Evolutionary conservation across 108 stramenopile species (phyloP), one percentile per base, ranked within the genome.

Genomic region (Parmales sp.): DNA sequence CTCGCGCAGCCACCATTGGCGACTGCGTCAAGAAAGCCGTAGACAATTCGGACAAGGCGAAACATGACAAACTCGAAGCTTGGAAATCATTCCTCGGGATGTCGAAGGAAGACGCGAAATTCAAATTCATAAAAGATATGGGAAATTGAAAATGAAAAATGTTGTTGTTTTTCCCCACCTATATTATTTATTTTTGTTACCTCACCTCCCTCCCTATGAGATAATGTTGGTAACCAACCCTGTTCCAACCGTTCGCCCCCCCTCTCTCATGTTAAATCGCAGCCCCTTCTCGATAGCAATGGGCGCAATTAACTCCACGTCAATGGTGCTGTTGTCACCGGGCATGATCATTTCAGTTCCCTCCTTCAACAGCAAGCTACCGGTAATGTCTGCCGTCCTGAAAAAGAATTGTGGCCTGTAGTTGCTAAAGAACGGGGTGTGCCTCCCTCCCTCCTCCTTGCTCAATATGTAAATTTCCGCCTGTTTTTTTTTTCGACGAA

Each of bases 301-400:
- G 41, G 96, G 94, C 4, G 79, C 76, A 80, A 95, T 94, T 26
- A 98, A 82, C 63, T 95, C 89, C n/a, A 95, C 88, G 64, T 87
- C 86, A 43, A 99, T 74, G 26, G 95, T 85, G 51, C 91, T 80
- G 73, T 97, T 96, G 80, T 99, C 98, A 26, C 98, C 98, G 20
- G 98, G 98, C 96, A 98, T 95, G 68, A 98, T 88, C 98, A 99
- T 98, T 80, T 98, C 96, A 18, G 82, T 87, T 66, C 92, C 95
- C 51, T 93, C 93, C 50, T 82, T 80, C 45, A 98, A 78, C 38
- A 80, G 72, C 49, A 97, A 71, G 45, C 87, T 78, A 20, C 98
- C 98, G 48, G 96, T 99, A 39, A 99, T 71, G 82, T 99, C 98
- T 8, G 98, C 93, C 31, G 98, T 99, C 66, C 98, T 94, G 79